Conservation (phyloP, 305 asterid genomes). For the Rubia tinctorum region DNA sequence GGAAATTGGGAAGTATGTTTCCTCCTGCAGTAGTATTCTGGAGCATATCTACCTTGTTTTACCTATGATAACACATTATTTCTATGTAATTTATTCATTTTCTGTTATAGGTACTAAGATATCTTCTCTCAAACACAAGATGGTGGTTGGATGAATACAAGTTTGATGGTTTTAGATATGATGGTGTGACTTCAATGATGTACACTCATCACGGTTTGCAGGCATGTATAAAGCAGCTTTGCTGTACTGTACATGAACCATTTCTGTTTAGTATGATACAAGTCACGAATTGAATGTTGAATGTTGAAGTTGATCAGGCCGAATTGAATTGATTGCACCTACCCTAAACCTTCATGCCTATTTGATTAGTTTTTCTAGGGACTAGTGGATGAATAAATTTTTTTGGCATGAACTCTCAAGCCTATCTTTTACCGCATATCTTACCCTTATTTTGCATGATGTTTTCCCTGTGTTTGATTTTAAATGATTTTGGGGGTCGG, state of each 20-base stretch:
- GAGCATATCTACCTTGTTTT: neutral
- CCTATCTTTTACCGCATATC: neutral
- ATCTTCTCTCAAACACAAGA: constrained; percentile 95
- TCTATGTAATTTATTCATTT: constrained; percentile 6
- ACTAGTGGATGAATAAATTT: neutral
- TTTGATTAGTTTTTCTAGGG: neutral
- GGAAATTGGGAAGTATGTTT: constrained; percentile 98
- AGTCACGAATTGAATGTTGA: neutral
- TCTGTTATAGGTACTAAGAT: constrained; percentile 74
- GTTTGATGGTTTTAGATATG: constrained; percentile 99
- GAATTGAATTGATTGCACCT: no score
- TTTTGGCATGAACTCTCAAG: neutral
- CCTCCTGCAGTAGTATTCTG: neutral
- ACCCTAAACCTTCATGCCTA: neutral
- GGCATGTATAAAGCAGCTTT: constrained; percentile 40
- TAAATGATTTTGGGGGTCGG: neutral
- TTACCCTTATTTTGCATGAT: neutral
- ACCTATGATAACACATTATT: neutral
- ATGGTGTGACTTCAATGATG: constrained; percentile 99
- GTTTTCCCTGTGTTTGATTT: neutral
- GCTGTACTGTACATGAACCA: neutral
- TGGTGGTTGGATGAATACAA: constrained; percentile 99
- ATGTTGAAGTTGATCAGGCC: no score
- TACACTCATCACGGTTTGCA: constrained; percentile 95
- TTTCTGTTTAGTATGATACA: constrained; percentile 1